These are phyloP conservation scores for Prunus mongolica DNA, from an alignment of 306 rosid species.

Conservation along the genomic window DNA sequence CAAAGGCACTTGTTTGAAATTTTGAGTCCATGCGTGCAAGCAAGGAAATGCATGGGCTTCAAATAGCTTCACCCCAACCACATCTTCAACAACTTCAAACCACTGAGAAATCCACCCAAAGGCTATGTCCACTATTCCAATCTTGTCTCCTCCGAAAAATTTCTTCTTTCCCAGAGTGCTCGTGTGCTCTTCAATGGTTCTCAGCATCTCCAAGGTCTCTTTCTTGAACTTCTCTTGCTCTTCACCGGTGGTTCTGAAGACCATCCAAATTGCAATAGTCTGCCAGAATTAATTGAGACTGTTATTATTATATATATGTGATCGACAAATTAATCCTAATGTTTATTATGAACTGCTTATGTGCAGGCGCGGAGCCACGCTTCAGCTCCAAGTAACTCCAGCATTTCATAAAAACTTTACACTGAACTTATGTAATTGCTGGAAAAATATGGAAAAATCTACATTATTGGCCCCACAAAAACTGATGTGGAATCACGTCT, in stretches of 20 bases:
- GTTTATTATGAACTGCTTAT: too few species aligned
- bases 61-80: constrained; percentile 28
- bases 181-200: constrained; percentile 26
- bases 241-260: not conserved
- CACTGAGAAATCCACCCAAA: constrained; percentile 34
- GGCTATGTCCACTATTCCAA: constrained; percentile 36
- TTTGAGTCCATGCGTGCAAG: constrained; percentile 25
- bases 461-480: too few species aligned
- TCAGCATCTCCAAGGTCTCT: constrained; percentile 15
- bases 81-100: constrained; percentile 39
- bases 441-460: too few species aligned
- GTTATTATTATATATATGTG: too few species aligned
- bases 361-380: too few species aligned
- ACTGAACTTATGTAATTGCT: too few species aligned
- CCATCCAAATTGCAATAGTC: not conserved
- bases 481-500: too few species aligned
- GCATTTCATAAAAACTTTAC: too few species aligned
- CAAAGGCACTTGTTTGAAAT: constrained; percentile 10
- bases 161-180: constrained; percentile 3
- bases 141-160: not conserved
- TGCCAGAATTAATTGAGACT: not conserved
- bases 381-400: too few species aligned
- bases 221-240: constrained; percentile 16
- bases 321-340: too few species aligned
- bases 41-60: constrained; percentile 22